These are phyloP conservation scores for Basidioascus undulatus DNA, from an alignment of 768 basidiomycete genomes.

Conservation along the genomic window DNA sequence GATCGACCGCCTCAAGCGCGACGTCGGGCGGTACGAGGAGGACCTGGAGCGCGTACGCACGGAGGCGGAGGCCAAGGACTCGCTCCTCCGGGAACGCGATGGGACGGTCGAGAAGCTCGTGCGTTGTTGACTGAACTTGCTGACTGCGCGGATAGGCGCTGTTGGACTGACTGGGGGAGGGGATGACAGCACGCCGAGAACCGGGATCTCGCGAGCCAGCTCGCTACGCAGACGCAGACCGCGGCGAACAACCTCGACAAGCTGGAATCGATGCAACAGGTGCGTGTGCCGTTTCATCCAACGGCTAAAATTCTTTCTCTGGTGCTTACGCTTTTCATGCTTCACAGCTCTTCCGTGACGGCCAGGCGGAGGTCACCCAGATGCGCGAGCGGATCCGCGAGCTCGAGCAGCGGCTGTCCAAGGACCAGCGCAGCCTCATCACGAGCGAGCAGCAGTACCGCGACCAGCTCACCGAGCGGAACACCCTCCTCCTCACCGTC, in stretches of 20 bases:
- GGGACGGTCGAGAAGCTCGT: conserved; percentile 42
- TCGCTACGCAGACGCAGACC: conserved; percentile 69
- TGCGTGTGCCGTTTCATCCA: conserved; percentile 5
- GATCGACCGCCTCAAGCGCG: conserved; percentile 59
- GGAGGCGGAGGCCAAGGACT: conserved; percentile 44
- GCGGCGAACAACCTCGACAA: conserved; percentile 68
- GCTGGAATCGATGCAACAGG: conserved; percentile 43
- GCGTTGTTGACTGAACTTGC: conserved; percentile 3
- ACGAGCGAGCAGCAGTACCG: conserved; percentile 55
- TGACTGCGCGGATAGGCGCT: not conserved
- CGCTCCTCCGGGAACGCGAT: conserved; percentile 42
- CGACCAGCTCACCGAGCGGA: conserved; percentile 79
- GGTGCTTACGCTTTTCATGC: not conserved
- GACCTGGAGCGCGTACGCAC: conserved; percentile 45
- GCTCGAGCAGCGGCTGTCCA: conserved; percentile 52
- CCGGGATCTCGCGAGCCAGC: conserved; percentile 49
- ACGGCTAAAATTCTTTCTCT: not conserved
- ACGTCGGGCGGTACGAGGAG: conserved; percentile 54
- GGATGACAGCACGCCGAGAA: conserved; percentile 37
- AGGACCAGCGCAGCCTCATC: conserved; percentile 52
- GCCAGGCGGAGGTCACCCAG: conserved; percentile 40
- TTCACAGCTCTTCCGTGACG: conserved; percentile 29
- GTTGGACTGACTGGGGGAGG: not conserved
- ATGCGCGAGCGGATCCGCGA: conserved; percentile 42
- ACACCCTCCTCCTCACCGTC: conserved; percentile 69